Percentiles rank a stretch among this genome's conserved stretches.
Evolutionary conservation across 768 basidiomycete genomes (phyloP).

Genomic region (Trametes maxima): DNA sequence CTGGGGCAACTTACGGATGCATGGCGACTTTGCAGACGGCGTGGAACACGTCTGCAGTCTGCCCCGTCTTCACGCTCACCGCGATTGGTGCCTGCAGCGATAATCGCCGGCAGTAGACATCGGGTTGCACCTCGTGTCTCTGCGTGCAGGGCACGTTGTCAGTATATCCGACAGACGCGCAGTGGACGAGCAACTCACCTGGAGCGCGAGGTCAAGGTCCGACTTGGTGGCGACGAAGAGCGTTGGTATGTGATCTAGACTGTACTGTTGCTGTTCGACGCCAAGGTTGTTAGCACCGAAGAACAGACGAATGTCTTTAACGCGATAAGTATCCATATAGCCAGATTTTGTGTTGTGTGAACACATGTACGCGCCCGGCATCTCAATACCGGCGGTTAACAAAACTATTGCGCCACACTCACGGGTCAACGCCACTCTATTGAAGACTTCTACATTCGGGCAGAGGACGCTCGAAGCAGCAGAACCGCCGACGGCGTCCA

Average conservation of each 20-base stretch:
- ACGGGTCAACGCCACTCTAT: no score
- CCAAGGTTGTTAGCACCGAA: conserved; percentile 21
- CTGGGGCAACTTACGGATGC: conserved; percentile 59
- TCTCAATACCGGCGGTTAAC: no score
- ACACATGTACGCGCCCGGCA: no score
- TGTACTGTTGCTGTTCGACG: conserved; percentile 87
- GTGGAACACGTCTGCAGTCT: conserved; percentile 86
- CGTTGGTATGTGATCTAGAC: conserved; percentile 90
- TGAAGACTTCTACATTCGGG: no score
- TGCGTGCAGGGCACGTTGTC: conserved; percentile 36
- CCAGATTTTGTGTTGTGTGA: no score
- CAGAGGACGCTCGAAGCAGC: no score
- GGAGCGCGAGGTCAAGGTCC: conserved; percentile 93
- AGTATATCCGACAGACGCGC: neutral
- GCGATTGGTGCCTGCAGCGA: conserved; percentile 93
- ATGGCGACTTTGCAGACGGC: conserved; percentile 82
- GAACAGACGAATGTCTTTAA: neutral
- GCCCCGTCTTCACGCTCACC: conserved; percentile 85
- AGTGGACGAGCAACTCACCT: conserved; percentile 50
- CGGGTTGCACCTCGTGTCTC: conserved; percentile 98
- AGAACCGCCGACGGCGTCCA: no score
- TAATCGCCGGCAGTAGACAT: conserved; percentile 90
- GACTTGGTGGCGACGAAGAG: conserved; percentile 99
- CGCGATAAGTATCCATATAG: no score
- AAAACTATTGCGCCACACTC: no score